Evolutionary conservation across 2,329 filamentous ascomycete species (phyloP).

Genomic region (Xylaria sp.): DNA sequence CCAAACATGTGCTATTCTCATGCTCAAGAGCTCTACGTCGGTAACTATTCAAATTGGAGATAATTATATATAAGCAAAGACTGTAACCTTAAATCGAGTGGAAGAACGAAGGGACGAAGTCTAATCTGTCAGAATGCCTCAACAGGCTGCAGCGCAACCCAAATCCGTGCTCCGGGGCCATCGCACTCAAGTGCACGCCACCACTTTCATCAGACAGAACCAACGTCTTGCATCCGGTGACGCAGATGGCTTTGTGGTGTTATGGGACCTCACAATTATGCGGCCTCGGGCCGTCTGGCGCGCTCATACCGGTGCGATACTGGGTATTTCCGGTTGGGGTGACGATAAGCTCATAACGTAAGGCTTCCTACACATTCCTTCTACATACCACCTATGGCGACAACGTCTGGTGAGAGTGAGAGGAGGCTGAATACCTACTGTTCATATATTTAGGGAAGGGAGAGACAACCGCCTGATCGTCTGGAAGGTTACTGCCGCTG

Average conservation of each 20-base stretch:
- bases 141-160: slow-evolving; percentile 55
- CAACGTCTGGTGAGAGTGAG: not conserved
- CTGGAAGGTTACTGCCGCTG: slow-evolving; percentile 75
- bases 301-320: slow-evolving; percentile 80
- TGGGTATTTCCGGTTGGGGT: slow-evolving; percentile 79
- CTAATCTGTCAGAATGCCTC: slow-evolving; percentile 39
- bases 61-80: not conserved
- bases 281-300: slow-evolving; percentile 86
- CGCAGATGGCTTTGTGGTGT: slow-evolving; percentile 86
- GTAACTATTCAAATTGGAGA: not conserved
- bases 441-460: slow-evolving; percentile 74
- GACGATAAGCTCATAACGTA: slow-evolving; percentile 84
- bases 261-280: slow-evolving; percentile 87
- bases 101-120: not conserved
- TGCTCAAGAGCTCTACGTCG: not conserved
- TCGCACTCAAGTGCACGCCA: slow-evolving; percentile 79
- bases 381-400: not conserved
- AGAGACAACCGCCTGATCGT: slow-evolving; percentile 87
- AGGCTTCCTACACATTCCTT: slow-evolving; percentile 51
- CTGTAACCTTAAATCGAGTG: not conserved
- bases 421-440: slow-evolving; percentile 21
- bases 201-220: slow-evolving; percentile 78
- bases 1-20: not conserved
- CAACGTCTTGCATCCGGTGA: slow-evolving; percentile 85
- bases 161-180: slow-evolving; percentile 85